Evolutionary conservation across 768 basidiomycete genomes (phyloP).

Genomic region (Auriscalpium microsporum): DNA sequence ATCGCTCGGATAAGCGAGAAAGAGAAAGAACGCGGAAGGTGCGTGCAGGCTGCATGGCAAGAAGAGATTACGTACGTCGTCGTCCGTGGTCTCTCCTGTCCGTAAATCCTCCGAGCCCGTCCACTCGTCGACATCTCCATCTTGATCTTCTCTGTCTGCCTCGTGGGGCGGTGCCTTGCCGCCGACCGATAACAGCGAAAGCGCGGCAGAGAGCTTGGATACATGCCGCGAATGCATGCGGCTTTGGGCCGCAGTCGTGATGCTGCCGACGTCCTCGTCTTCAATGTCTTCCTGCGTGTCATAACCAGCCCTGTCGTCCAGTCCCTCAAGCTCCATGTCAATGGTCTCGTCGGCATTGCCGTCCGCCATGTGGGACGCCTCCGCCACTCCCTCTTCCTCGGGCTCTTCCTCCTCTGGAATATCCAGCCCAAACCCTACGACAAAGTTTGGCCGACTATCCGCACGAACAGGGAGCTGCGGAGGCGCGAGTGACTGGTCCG

Average conservation of each 20-base stretch:
- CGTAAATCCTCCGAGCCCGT: constrained; percentile 73
- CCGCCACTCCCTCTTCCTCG: constrained; percentile 33
- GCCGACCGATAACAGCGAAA: constrained; percentile 58
- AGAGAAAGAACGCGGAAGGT: not conserved
- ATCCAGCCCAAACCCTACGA: constrained; percentile 73
- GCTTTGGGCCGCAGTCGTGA: constrained; percentile 42
- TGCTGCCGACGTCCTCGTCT: constrained; percentile 31
- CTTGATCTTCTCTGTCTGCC: constrained; percentile 15
- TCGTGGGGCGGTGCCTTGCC: constrained; percentile 28
- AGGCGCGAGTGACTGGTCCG: constrained; percentile 37
- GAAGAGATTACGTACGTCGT: constrained; percentile 46
- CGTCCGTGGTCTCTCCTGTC: constrained; percentile 47
- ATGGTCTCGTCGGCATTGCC: constrained; percentile 9
- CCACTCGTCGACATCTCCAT: constrained; percentile 56
- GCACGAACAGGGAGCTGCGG: constrained; percentile 33
- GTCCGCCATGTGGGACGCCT: constrained; percentile 8
- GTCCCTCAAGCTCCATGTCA: constrained; percentile 18
- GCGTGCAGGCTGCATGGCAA: constrained; percentile 11
- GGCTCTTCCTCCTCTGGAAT: constrained; percentile 69
- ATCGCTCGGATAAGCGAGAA: constrained; percentile 1
- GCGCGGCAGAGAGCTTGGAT: constrained; percentile 56
- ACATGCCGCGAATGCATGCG: constrained; percentile 60
- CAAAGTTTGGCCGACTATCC: constrained; percentile 61
- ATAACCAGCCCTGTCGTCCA: constrained; percentile 19
- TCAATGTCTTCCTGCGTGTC: constrained; percentile 29